Conservation (phyloP, 768 basidiomycete genomes). For the Suillus alpinus region DNA sequence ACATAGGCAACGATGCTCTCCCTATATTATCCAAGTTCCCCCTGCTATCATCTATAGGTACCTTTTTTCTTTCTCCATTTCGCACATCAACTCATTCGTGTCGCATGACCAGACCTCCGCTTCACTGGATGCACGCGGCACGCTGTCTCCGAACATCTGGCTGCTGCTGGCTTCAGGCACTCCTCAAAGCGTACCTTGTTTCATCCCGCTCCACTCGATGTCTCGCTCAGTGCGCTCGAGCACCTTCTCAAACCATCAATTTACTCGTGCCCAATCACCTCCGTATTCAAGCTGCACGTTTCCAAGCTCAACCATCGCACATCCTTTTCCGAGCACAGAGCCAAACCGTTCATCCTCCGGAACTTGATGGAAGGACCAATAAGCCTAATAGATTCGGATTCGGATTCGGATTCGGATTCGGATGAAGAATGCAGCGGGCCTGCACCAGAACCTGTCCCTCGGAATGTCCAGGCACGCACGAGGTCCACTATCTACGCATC, state of each 20-base stretch:
- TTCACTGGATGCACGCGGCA: slow-evolving; percentile 41
- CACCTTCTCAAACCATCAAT: slow-evolving; percentile 16
- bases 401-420: background rate
- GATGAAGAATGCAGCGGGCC: background rate
- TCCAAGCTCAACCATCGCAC: slow-evolving; percentile 10
- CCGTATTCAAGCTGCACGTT: slow-evolving; percentile 28
- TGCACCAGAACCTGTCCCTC: background rate
- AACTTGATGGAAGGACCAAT: background rate
- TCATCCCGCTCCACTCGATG: slow-evolving; percentile 39
- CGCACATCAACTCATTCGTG: slow-evolving; percentile 3
- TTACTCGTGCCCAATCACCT: slow-evolving; percentile 24
- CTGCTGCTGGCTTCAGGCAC: slow-evolving; percentile 26
- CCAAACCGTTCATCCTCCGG: background rate
- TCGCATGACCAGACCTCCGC: slow-evolving; percentile 41
- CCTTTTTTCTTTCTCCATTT: slow-evolving; percentile 19
- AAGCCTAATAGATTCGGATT: background rate
- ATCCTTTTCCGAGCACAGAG: background rate
- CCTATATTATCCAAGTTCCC: slow-evolving; percentile 45
- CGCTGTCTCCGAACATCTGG: slow-evolving; percentile 15
- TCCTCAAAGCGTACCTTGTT: slow-evolving; percentile 32
- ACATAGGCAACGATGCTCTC: slow-evolving; percentile 45
- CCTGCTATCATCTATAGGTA: slow-evolving; percentile 61
- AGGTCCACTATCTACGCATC: background rate
- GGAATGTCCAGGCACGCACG: background rate
- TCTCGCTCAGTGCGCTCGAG: slow-evolving; percentile 34